phyloP scores from a whole-genome alignment of 495 filamentous ascomycete genomes.

The Letharia lupina region DNA sequence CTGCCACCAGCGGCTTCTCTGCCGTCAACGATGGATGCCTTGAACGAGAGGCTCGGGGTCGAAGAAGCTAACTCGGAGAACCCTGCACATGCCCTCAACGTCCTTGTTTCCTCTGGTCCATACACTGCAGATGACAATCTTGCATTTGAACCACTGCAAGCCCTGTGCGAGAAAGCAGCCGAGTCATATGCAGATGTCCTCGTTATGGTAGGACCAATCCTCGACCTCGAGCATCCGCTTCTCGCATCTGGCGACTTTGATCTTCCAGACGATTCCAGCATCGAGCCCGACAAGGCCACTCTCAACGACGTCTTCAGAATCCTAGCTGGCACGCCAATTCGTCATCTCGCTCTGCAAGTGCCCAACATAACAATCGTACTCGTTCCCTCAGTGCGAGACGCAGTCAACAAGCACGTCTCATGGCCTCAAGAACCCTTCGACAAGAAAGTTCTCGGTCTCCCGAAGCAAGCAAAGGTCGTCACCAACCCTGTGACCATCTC shows the following conservation, averaged over 20 bases:
- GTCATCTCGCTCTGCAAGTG: conserved; percentile 54
- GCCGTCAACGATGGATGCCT: conserved; percentile 48
- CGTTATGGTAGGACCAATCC: conserved; percentile 75
- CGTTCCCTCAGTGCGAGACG: conserved; percentile 80
- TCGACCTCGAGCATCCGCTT: conserved; percentile 86
- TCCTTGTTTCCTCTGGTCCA: conserved; percentile 74
- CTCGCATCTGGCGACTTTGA: conserved; percentile 85
- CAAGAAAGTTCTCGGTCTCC: conserved; percentile 61
- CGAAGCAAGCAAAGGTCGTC: conserved; percentile 65
- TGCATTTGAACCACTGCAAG: conserved; percentile 74
- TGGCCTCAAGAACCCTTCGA: conserved; percentile 83
- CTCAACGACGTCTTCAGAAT: conserved; percentile 76
- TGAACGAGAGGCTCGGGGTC: conserved; percentile 57
- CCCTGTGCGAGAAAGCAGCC: conserved; percentile 68
- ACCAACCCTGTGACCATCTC: conserved; percentile 82
- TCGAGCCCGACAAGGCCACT: conserved; percentile 68
- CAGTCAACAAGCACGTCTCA: conserved; percentile 69
- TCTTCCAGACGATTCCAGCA: conserved; percentile 60
- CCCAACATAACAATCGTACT: conserved; percentile 74
- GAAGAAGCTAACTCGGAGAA: conserved; percentile 51
- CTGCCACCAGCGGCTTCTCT: conserved; percentile 60
- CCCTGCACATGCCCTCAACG: conserved; percentile 53
- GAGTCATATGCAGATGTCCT: conserved; percentile 70
- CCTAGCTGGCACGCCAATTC: conserved; percentile 59
- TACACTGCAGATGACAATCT: conserved; percentile 90